phyloP scores from a whole-genome alignment of 352 stramenopile genomes.

The Phytophthora capsici region DNA sequence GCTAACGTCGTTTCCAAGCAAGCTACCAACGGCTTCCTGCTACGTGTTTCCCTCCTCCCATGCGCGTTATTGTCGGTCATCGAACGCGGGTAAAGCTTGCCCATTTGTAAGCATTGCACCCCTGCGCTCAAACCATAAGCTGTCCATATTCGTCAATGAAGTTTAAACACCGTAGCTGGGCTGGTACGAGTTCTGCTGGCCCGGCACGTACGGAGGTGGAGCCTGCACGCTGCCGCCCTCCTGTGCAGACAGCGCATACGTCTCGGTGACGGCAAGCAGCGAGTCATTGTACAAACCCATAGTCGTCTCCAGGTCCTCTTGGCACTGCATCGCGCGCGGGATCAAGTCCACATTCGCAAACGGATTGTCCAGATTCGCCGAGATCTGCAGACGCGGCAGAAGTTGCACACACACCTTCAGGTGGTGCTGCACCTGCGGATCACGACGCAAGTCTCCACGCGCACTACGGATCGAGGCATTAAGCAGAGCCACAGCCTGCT shows the following conservation, averaged over 20 bases:
- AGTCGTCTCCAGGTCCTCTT: constrained; percentile 86
- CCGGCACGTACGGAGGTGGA: constrained; percentile 84
- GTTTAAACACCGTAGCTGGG: constrained; percentile 85
- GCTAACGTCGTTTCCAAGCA: constrained; percentile 30
- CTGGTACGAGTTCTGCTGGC: constrained; percentile 92
- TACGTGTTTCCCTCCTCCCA: constrained; percentile 20
- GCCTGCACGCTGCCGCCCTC: constrained; percentile 62
- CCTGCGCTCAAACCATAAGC: constrained; percentile 10
- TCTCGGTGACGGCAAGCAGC: constrained; percentile 86
- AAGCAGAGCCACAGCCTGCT: constrained; percentile 80
- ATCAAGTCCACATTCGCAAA: constrained; percentile 90
- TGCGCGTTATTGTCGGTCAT: not conserved
- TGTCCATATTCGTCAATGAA: constrained; percentile 23
- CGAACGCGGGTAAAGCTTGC: constrained; percentile 5
- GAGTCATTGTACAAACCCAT: constrained; percentile 92
- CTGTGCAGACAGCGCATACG: constrained; percentile 82
- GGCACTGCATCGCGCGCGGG: constrained; percentile 88
- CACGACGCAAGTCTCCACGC: constrained; percentile 79
- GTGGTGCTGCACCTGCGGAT: constrained; percentile 84
- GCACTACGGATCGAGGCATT: constrained; percentile 83
- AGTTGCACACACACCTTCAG: constrained; percentile 89
- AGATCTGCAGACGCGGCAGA: constrained; percentile 85
- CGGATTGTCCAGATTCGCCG: constrained; percentile 89
- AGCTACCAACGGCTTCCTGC: constrained; percentile 39
- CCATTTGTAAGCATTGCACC: constrained; percentile 13